A percentile compares a stretch with the other conserved stretches of the same genome.
Conservation (phyloP, 768 basidiomycete genomes). For the Pisolithus sp. region DNA sequence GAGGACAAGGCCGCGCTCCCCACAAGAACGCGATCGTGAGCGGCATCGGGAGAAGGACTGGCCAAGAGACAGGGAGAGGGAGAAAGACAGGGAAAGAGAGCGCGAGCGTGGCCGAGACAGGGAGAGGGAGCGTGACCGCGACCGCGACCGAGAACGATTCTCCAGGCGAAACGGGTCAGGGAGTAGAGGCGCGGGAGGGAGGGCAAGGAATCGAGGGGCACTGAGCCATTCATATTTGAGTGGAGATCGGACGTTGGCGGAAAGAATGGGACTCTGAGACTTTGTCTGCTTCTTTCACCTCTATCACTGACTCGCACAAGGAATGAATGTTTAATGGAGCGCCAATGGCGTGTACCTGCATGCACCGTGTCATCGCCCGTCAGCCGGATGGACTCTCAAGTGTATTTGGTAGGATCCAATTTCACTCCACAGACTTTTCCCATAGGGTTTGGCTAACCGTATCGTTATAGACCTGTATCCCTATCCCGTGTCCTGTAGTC, state of each 20-base stretch:
- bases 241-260: slow-evolving; percentile 77
- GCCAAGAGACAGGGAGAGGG: slow-evolving; percentile 30
- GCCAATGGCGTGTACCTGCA: slow-evolving; percentile 8
- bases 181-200: slow-evolving; percentile 19
- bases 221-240: slow-evolving; percentile 30
- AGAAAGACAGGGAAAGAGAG: slow-evolving; percentile 30
- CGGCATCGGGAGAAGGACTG: slow-evolving; percentile 17
- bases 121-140: slow-evolving; percentile 8
- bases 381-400: slow-evolving; percentile 3
- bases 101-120: slow-evolving; percentile 19
- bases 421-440: slow-evolving; percentile 4
- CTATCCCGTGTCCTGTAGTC: slow-evolving; percentile 21
- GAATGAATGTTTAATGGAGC: slow-evolving; percentile 19
- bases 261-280: slow-evolving; percentile 69
- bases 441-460: slow-evolving; percentile 28
- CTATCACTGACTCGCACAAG: slow-evolving; percentile 9
- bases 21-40: slow-evolving; percentile 36
- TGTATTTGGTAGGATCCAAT: slow-evolving; percentile 33
- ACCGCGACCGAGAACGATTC: slow-evolving; percentile 30
- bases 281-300: neutral
- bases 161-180: slow-evolving; percentile 39
- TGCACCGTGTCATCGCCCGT: slow-evolving; percentile 10
- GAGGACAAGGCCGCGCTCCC: slow-evolving; percentile 38
- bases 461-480: slow-evolving; percentile 28
- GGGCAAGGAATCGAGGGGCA: slow-evolving; percentile 25